Base-by-base conservation (phyloP, 345 rosid species). In the Microcos paniculata region DNA sequence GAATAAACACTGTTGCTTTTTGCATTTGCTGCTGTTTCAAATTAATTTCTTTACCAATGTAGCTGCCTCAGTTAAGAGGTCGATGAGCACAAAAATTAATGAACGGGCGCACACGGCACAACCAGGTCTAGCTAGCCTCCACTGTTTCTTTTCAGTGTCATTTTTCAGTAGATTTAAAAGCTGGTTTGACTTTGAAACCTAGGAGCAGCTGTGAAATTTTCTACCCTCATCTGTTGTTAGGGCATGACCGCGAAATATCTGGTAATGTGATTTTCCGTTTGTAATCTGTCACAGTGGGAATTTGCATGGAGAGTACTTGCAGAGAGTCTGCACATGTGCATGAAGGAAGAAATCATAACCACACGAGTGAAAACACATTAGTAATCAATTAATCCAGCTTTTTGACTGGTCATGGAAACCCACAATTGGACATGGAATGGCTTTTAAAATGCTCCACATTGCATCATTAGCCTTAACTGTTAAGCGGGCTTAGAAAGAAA, bases 391-490 rank as follows among this genome's bases (percentile, higher is more conserved):
- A 14, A 45, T 18, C 53, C 23, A 28, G 59, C n/a, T 12, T 58
- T 58, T 74, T 77, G 82, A 78, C 79, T 31, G 79, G 79, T 78
- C 76, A 68, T 26, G 16, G 23, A 33, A 71, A 21, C 71, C 62
- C 74, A n/a, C 71, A 57, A 51, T 42, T 72, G 74, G 74, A 72
- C 74, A 46, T 76, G 77, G 67, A 13, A 38, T 76, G 16, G 67
- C 80, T 77, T 72, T 73, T 76, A 9, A 26, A 58, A 45, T 40
- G 21, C 53, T 18, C 49, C 35, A 30, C 26, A 3, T 35, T 35
- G 74, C 75, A 80, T 73, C 76, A 81, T 69, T 77, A 62, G 56
- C 69, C 46, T 64, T n/a, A 30, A 35, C 76, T 74, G 78, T 46
- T 59, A 56, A n/a, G 69, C 52, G 78, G 75, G 72, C 42, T 65